Base-by-base conservation (phyloP, 2,329 filamentous ascomycete species). In the Trichothecium sympodiale region DNA sequence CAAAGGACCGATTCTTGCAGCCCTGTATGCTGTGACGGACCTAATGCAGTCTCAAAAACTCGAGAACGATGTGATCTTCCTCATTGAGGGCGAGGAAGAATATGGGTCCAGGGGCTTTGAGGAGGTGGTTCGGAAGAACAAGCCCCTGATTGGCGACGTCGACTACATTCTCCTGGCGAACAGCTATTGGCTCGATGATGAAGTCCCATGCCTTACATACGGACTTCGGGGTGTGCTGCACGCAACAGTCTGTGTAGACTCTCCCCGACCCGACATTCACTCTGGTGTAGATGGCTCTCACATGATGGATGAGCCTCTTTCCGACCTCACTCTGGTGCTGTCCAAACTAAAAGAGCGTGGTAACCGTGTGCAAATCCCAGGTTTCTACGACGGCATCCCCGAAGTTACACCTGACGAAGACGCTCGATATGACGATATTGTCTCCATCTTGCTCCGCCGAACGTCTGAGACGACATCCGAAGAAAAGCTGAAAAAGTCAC, bases 101-200 rank as follows among this genome's bases (percentile, higher is more conserved):
- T 88, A 83, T 31, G 91, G 91, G 1, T 95, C 88, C 2, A 74
- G 87, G 18, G 89, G 91, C 0, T 96, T 98, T 51, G 80, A 84
- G 44, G 77, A 89, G 46, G 83, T 85, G 0, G 79, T 98, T 13
- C 74, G 71, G 45, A 72, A 76, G 43, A 77, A 91, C 58, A 94
- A 94, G 56, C 69, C 80, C 12, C 69, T 85, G 17, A 94, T 98
- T 46, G 91, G 91, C 2, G 69, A 84, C 8, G 78, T 98, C 3
- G 89, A 98, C 58, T 96, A 91, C 67, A 91, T 98, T 37, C 64
- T 98, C 23, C 66, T 98, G 27, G 89, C 91, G 16, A 98, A 98
- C 64, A 95, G 88, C 59, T 98, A 98, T 64, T 98, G 91, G 91
- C 70, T 98, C 2, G 87, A 96, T 52, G 89, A 98, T 51, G 82